Base-by-base conservation (phyloP, 192 early-diverging fungal genomes). In the Umbelopsis sp. region DNA sequence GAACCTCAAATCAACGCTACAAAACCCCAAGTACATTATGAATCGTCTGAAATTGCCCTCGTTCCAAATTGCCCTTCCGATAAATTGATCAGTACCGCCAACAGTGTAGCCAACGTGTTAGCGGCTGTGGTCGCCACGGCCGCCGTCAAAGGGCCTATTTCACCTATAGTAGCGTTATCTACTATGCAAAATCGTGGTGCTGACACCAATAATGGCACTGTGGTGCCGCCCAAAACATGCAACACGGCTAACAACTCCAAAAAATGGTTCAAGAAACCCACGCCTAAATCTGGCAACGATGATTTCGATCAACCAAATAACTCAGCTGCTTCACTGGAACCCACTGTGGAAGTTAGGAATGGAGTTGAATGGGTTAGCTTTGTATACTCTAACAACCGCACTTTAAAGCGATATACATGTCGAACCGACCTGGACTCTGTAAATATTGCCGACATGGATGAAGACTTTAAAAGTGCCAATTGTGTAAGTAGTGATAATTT, bases 391-490 rank as follows among this genome's bases (percentile, higher is more conserved):
- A 74, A 84, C 36, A 94, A 94, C 75, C 88, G 92, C 25, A 78
- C 80, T 38, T 76, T 84, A 4, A 83, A 78, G 7, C 76, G 84
- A 20, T 91, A 92, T 73, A 79, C 79, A 9, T 86, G 95, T 50
- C 87, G 92, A 16, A 90, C 90, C 25, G 93, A 95, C 75, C 77
- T 95, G 41, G 90, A 94, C 36, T 70, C 79, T 20, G 83, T 88
- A 41, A 22, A 74, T 78, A 10, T 84, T 31, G 50, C 53, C 43
- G 69, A 80, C 32, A 77, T 94, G 69, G 51, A 83, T 66, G 41
- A 74, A 24, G 76, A 90, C 52, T 92, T 95, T 73, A 90, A 89
- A 74, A 52, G 50, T 9, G 85, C 81, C 34, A 97, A 96, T 74
- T 96, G 93, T 72, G 86, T 97, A 38, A 81, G 79, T 80, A 51